Evolutionary conservation across 768 basidiomycete genomes (phyloP), one percentile per base, ranked within the genome.

Genomic region (Leccinum subtestaceum): DNA sequence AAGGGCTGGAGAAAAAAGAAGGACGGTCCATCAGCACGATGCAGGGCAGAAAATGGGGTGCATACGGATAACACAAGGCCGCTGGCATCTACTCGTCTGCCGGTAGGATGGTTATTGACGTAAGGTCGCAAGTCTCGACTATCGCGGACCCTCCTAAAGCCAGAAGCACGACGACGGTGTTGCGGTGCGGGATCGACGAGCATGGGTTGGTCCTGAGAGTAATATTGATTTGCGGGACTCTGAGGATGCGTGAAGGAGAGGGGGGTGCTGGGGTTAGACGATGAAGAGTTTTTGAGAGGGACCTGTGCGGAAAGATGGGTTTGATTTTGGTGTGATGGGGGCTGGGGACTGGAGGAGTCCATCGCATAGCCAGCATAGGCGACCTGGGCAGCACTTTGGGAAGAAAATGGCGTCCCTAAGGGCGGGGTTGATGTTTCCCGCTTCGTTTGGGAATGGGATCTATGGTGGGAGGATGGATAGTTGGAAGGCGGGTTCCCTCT

Each of bases 11-110:
- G 31, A 7, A 19, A 32, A 45, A 29, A 36, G 34, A 29, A 40
- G 8, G 13, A 27, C 6, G 57, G 23, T 3, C 5, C 50, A 49
- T 65, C 52, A 67, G 52, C 53, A 60, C 21, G 61, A 57, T 55
- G 62, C 19, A 40, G 17, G 38, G 50, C 40, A 43, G 4, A 40
- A 38, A 45, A 43, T 3, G 57, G 49, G 38, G 61, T 36, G 81
- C 93, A 67, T 72, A 96, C 94, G 66, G 93, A 93, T 56, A 98
- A 77, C 72, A 84, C 89, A n/a, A 70, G 72, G 12, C 92, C 92
- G 64, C 79, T 85, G 47, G 86, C 78, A 65, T 90, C 89, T 74
- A 95, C 88, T 56, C 95, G 79, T 67, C 94, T 82, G 21, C 86
- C 90, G 8, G 76, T 64, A 13, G 87, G 81, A 52, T 83, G 78